Evolutionary conservation across 2,329 filamentous ascomycete genomes (phyloP), one percentile per base, ranked within the genome.

Genomic region (Ophiocordyceps camponoti-saundersi): DNA sequence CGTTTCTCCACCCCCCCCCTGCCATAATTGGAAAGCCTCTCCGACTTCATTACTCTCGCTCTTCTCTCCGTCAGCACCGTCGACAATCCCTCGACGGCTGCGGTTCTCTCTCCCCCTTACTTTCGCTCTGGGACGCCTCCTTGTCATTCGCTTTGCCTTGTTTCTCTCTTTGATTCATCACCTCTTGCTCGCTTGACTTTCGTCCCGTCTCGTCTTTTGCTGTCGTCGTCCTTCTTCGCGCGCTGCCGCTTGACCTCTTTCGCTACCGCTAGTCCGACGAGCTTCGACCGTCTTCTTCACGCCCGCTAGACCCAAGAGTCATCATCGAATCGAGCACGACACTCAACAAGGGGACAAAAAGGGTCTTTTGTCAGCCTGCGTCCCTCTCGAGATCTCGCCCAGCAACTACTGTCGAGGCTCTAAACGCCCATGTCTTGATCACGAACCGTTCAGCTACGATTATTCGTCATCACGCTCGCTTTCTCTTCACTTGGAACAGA

Each of bases 111-210:
- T 51, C 44, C 51, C 56, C 55, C 53, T 52, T 55, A 55, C 61
- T 61, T 55, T 55, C 54, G 54, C 59, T 60, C 59, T 62, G 77
- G 77, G 80, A 80, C 76, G 78, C 77, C 78, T 81, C 77, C 78
- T 77, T 79, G 77, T 80, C 78, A 79, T 76, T 82, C 78, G 78
- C 78, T 82, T 79, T 68, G 65, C 62, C n/a, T 45, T 67, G 64
- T 65, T 44, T 68, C 69, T 69, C 65, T 64, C 64, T 16, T 13
- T 36, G 6, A 13, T 6, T 36, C 13, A 13, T 15, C 13, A 13
- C 16, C 23, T 26, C 8, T 26, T 26, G 23, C 23, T 26, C 23
- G 23, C 23, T 8, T 26, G 23, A 26, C 5, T 26, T 26, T 26
- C 23, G 23, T 26, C 5, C 23, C 23, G 23, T 8, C 23, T 26